Evolutionary conservation across 2,329 filamentous ascomycete genomes (phyloP).

Genomic region (Venturia effusa): DNA sequence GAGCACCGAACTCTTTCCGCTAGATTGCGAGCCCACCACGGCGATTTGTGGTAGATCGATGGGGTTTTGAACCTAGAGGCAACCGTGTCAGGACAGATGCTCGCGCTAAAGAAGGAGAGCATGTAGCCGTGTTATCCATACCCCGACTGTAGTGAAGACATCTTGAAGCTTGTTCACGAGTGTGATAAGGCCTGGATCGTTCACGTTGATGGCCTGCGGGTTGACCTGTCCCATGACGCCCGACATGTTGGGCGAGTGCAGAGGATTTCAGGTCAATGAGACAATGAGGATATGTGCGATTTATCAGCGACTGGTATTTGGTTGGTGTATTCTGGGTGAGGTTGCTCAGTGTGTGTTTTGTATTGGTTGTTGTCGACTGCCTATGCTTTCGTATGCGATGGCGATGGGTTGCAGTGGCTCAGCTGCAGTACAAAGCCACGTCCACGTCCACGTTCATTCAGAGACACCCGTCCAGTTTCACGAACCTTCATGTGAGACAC

Average conservation of each 20-base stretch:
- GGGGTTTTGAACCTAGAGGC: slow-evolving; percentile 79
- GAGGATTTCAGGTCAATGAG: background rate
- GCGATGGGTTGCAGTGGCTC: background rate
- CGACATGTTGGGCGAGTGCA: background rate
- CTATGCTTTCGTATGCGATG: background rate
- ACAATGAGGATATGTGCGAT: background rate
- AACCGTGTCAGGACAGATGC: slow-evolving; percentile 9
- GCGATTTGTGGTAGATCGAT: slow-evolving; percentile 98
- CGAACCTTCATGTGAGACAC: background rate
- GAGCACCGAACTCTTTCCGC: slow-evolving; percentile 96
- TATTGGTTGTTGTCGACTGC: background rate
- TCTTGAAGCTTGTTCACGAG: slow-evolving; percentile 99
- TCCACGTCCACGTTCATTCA: background rate
- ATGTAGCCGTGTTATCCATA: slow-evolving; percentile 33
- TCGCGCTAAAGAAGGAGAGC: background rate
- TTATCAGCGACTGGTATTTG: background rate
- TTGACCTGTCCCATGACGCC: slow-evolving; percentile 8
- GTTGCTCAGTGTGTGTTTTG: background rate
- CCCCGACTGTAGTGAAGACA: slow-evolving; percentile 95
- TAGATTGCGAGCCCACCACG: slow-evolving; percentile 96
- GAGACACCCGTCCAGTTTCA: background rate
- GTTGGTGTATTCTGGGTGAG: background rate
- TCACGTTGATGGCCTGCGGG: slow-evolving; percentile 41
- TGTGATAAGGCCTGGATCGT: slow-evolving; percentile 58
- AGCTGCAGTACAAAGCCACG: background rate